Base-by-base conservation (phyloP, 148 eudicot genomes). In the Selenicereus undatus region DNA sequence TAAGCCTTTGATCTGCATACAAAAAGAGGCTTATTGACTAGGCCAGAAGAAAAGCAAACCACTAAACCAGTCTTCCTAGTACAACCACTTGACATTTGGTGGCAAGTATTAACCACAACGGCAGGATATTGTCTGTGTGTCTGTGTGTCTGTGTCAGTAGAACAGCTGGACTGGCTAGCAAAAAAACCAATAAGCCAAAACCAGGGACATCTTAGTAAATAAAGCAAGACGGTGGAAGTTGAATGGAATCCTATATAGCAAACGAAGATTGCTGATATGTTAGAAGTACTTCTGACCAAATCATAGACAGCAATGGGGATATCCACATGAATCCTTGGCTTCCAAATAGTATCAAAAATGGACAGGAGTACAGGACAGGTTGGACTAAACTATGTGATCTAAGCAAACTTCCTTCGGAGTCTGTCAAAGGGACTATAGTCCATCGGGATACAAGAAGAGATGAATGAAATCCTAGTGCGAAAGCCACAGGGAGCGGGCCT, bases 1-100 rank as follows among this genome's bases (percentile, higher is more conserved):
- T 96, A 62, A 96, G 93, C 51, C 99, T 91, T 71, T 88, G 90
- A 85, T 96, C 99, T 96, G 93, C 88, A 84, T 26, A 75, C 42
- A 51, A 22, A 80, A 79, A 83, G 56, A 71, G 82, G 73, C 30
- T 39, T 26, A 66, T 30, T 65, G 78, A 73, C 29, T 30, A 6
- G 39, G 35, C 79, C 11, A 52, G 22, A 70, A n/a, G 22, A 52
- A 14, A 62, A 64, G 36, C 32, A 56, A 76, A 60, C 24, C 73
- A 71, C 30, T 32, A 52, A 64, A 52, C 62, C n/a, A 24, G 30
- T 17, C 51, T n/a, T 39, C 54, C 56, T 56, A 56, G 6, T 54
- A 20, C 62, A 56, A 56, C 13, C 52, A 12, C 52, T 48, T 12
- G 52, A 48, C 52, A 48, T 48, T 48, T 48, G 52, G 52, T 11